Evolutionary conservation across 202 grass and related monocot species (phyloP).

Genomic region (Brachypodium distachyon): DNA sequence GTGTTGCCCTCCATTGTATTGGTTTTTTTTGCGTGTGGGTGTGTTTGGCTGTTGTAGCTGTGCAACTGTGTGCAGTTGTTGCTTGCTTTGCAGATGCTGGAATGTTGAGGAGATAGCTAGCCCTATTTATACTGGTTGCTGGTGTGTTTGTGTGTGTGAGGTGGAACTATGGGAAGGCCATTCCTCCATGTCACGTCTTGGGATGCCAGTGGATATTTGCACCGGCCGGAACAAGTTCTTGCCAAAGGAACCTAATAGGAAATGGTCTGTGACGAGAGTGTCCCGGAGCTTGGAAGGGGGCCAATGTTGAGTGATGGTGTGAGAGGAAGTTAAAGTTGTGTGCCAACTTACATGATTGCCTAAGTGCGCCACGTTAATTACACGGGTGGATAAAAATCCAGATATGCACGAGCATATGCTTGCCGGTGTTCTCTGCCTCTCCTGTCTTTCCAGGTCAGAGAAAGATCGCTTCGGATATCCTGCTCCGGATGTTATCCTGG

Average conservation of each 20-base stretch:
- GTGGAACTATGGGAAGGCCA: no score
- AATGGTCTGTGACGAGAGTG: neutral
- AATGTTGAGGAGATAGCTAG: neutral
- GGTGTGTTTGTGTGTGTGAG: neutral
- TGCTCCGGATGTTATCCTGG: neutral
- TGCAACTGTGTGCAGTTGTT: neutral
- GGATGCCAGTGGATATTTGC: constrained; percentile 22
- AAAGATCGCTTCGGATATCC: constrained; percentile 16
- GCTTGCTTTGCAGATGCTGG: constrained; percentile 1
- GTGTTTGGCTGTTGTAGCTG: neutral
- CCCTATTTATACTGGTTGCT: constrained; percentile 6
- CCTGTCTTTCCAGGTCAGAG: neutral
- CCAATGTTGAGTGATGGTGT: neutral
- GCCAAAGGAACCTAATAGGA: neutral
- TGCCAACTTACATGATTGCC: neutral
- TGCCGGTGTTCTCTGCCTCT: neutral
- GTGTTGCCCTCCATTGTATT: constrained; percentile 21
- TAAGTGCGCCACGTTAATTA: neutral
- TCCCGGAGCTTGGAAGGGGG: neutral
- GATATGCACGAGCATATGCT: neutral
- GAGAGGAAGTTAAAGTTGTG: neutral
- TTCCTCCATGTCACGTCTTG: neutral
- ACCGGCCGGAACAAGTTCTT: no score
- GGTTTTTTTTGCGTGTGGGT: neutral
- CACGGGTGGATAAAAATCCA: neutral